These are phyloP conservation scores for Musa itinerans DNA, from an alignment of 176 grass and related monocot genomes.

Conservation along the genomic window DNA sequence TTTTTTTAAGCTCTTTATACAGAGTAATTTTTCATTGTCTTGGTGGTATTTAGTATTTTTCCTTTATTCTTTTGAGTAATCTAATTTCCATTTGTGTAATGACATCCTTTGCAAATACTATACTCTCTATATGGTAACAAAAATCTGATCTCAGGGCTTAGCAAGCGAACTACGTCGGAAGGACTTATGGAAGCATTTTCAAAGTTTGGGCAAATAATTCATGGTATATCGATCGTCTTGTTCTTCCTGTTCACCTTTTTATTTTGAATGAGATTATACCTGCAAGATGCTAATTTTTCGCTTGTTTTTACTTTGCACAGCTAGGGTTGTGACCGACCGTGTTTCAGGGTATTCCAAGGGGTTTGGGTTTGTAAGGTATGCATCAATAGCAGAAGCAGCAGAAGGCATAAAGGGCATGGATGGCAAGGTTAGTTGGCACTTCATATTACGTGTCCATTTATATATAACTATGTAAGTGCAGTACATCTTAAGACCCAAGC, in stretches of 20 bases:
- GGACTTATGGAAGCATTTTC: conserved; percentile 55
- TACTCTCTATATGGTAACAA: neutral
- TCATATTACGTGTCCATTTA: too few relatives aligned
- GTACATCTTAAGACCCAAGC: too few relatives aligned
- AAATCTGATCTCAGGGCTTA: conserved; percentile 37
- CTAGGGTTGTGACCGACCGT: conserved; percentile 71
- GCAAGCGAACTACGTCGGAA: conserved; percentile 58
- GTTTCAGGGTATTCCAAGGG: conserved; percentile 78
- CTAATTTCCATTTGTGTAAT: neutral
- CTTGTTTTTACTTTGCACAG: conserved; percentile 20
- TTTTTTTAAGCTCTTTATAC: too few relatives aligned
- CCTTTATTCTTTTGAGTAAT: too few relatives aligned
- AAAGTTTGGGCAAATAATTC: conserved; percentile 55
- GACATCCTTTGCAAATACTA: too few relatives aligned
- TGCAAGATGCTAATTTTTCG: neutral
- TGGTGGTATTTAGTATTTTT: too few relatives aligned
- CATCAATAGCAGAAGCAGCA: conserved; percentile 50
- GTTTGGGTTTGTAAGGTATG: conserved; percentile 85
- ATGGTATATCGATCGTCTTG: conserved; percentile 31
- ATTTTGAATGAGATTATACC: neutral
- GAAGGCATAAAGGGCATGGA: conserved; percentile 80
- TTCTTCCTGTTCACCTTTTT: neutral
- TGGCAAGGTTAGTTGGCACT: conserved; percentile 46
- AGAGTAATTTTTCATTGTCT: too few relatives aligned
- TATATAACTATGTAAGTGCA: too few relatives aligned